phyloP scores from a whole-genome alignment of 352 stramenopile species.

The Phytophthora europaea region DNA sequence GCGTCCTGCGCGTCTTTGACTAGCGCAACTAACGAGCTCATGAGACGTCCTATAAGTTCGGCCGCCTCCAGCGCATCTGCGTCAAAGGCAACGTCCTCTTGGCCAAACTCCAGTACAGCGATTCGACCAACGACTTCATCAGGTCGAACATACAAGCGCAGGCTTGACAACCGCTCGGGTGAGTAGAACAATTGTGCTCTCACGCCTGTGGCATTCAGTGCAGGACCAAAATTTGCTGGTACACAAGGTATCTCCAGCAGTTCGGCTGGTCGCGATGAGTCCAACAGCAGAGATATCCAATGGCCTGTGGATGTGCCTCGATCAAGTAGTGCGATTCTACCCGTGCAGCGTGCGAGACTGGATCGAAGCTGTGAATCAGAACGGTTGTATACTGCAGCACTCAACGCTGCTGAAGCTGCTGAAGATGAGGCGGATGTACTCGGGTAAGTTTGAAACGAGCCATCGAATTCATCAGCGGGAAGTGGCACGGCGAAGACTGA shows the following conservation, averaged over 20 bases:
- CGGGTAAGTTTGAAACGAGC: neutral
- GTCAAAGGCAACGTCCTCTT: constrained; percentile 67
- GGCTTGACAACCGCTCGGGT: constrained; percentile 64
- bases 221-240: constrained; percentile 61
- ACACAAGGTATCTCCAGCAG: constrained; percentile 71
- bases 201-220: constrained; percentile 45
- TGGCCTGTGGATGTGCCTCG: constrained; percentile 63
- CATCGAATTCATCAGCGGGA: constrained; percentile 19
- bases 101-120: constrained; percentile 77
- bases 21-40: constrained; percentile 75
- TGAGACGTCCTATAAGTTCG: constrained; percentile 71
- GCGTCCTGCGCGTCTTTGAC: constrained; percentile 77
- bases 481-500: constrained; percentile 36
- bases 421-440: constrained; percentile 12
- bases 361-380: constrained; percentile 60
- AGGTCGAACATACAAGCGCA: constrained; percentile 73
- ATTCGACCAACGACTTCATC: constrained; percentile 73
- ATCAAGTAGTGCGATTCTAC: constrained; percentile 67
- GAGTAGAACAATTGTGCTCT: constrained; percentile 70
- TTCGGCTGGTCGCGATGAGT: constrained; percentile 31
- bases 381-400: constrained; percentile 51
- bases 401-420: constrained; percentile 36
- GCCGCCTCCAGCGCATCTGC: constrained; percentile 60
- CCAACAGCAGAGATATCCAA: constrained; percentile 60
- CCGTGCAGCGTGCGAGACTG: constrained; percentile 48